A percentile compares a stretch with the other conserved stretches of the same genome.
phyloP scores from a whole-genome alignment of 768 basidiomycete species.

The Scleroderma citrinum region DNA sequence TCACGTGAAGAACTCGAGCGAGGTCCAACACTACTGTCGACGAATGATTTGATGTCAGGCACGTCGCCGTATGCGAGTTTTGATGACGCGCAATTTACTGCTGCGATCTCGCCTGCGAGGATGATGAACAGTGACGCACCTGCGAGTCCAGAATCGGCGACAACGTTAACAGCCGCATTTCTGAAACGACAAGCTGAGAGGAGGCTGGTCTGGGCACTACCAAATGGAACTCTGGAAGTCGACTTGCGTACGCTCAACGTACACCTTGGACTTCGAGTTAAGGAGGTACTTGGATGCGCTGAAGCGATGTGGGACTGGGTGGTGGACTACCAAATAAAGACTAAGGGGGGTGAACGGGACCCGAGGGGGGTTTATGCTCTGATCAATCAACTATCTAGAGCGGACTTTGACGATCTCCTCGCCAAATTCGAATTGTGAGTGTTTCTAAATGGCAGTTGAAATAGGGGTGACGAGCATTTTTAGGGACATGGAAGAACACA shows the following conservation, averaged over 20 bases:
- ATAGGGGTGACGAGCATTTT: not conserved
- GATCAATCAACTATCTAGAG: constrained; percentile 47
- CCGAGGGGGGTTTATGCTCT: constrained; percentile 12
- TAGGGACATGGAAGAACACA: constrained; percentile 65
- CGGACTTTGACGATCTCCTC: constrained; percentile 57
- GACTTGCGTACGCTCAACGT: constrained; percentile 57
- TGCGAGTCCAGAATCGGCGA: not conserved
- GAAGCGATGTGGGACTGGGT: constrained; percentile 84
- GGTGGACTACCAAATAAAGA: constrained; percentile 38
- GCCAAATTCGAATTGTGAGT: constrained; percentile 58
- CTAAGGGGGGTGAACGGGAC: constrained; percentile 3
- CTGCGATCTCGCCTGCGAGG: constrained; percentile 38
- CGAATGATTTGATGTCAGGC: constrained; percentile 32
- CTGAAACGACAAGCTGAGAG: not conserved
- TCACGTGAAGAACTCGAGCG: constrained; percentile 12
- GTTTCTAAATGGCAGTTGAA: not conserved
- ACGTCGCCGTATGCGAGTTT: constrained; percentile 42
- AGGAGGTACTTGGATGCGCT: constrained; percentile 63
- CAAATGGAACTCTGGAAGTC: constrained; percentile 47
- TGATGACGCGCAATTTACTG: constrained; percentile 36
- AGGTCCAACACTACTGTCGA: constrained; percentile 12
- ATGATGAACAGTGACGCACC: constrained; percentile 19
- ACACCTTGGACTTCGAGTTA: constrained; percentile 54
- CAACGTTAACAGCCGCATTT: not conserved
- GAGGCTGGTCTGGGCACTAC: constrained; percentile 28